Evolutionary conservation across 768 basidiomycete genomes (phyloP).

Genomic region (Myochromella boudieri): DNA sequence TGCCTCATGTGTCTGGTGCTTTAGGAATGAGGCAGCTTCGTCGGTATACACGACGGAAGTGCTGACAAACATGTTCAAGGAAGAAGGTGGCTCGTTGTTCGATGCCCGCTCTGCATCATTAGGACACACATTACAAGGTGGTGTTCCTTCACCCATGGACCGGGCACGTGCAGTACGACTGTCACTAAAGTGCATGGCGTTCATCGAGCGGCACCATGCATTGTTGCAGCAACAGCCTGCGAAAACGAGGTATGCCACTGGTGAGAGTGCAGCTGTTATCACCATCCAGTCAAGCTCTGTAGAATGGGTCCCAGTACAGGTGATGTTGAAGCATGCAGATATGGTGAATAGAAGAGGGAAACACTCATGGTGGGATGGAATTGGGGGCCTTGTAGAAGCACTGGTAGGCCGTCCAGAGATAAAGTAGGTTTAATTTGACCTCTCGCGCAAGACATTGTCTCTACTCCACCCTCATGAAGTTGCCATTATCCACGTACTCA

Average conservation of each 20-base stretch:
- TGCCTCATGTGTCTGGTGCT: constrained; percentile 3
- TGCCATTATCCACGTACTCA: background rate
- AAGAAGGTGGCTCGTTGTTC: constrained; percentile 90
- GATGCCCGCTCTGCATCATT: constrained; percentile 95
- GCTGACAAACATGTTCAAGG: constrained; percentile 90
- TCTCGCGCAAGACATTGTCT: background rate
- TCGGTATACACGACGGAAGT: constrained; percentile 88
- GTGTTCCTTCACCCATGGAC: constrained; percentile 93
- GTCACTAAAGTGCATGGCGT: constrained; percentile 90
- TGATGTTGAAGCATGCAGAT: constrained; percentile 86
- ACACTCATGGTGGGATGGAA: constrained; percentile 72
- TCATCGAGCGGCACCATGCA: constrained; percentile 82
- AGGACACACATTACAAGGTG: constrained; percentile 96
- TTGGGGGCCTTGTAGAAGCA: constrained; percentile 71
- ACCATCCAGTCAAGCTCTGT: constrained; percentile 84
- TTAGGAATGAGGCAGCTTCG: constrained; percentile 84
- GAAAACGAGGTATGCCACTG: constrained; percentile 53
- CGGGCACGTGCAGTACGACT: constrained; percentile 89
- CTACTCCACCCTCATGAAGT: background rate
- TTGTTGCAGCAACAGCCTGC: constrained; percentile 47
- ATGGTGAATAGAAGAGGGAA: constrained; percentile 87
- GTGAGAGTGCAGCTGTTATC: constrained; percentile 82
- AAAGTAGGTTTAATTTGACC: constrained; percentile 28
- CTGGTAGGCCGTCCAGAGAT: constrained; percentile 68
- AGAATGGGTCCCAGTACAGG: constrained; percentile 80